Percentiles rank a stretch among this genome's conserved stretches.
Evolutionary conservation across 2,329 filamentous ascomycete genomes (phyloP).

Genomic region (Monilinia fructigena): DNA sequence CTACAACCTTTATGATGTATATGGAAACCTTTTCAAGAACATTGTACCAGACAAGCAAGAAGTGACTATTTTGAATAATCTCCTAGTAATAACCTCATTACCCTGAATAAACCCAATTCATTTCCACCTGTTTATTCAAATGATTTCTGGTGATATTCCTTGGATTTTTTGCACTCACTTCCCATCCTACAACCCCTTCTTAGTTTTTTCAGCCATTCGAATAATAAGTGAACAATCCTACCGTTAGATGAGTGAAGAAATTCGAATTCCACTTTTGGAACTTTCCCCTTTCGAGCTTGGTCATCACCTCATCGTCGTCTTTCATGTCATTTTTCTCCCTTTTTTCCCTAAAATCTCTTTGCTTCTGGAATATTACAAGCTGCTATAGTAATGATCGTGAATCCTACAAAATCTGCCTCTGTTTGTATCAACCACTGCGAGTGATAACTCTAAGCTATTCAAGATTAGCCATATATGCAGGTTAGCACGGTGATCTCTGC

Average conservation of each 20-base stretch:
- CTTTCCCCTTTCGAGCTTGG: background rate
- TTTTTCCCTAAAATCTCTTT: background rate
- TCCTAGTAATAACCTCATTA: too few relatives aligned
- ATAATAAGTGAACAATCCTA: background rate
- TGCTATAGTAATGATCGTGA: background rate
- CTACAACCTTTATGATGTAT: too few relatives aligned
- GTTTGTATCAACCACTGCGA: background rate
- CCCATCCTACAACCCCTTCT: background rate
- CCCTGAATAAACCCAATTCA: background rate
- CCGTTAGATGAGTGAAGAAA: background rate
- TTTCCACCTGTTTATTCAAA: background rate
- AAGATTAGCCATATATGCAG: background rate
- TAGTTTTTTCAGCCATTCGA: background rate
- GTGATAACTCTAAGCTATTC: background rate
- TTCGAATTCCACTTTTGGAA: background rate
- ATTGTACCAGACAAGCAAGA: too few relatives aligned
- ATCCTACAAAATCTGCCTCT: background rate
- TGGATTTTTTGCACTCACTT: background rate
- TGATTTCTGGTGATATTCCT: background rate
- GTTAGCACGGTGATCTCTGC: too few relatives aligned
- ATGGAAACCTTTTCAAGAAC: too few relatives aligned
- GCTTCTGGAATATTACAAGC: background rate
- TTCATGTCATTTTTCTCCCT: background rate
- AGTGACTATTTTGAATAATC: background rate
- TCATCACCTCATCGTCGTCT: background rate